Percentiles rank a stretch among this genome's conserved stretches.
These are phyloP conservation scores for Aegilops sharonensis DNA, from an alignment of 176 grass and related monocot species.

Conservation along the genomic window DNA sequence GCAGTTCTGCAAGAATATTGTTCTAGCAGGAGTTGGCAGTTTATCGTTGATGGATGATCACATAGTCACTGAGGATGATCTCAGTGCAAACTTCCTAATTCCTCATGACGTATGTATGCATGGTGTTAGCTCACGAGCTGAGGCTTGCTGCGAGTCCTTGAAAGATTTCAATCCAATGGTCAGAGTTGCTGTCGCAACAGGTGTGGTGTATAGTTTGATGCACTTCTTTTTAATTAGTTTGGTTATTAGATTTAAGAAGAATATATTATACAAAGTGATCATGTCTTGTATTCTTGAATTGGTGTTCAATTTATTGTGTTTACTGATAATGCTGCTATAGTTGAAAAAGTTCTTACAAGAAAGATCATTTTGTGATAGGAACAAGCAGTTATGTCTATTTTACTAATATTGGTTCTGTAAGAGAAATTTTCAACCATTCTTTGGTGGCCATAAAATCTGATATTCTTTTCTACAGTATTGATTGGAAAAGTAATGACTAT, in stretches of 20 bases:
- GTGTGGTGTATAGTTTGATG: constrained; percentile 30
- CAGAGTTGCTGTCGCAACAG: constrained; percentile 57
- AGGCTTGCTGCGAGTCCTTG: constrained; percentile 69
- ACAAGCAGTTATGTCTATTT: background rate
- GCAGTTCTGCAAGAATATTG: constrained; percentile 99
- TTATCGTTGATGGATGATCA: constrained; percentile 90
- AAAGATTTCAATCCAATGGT: constrained; percentile 98
- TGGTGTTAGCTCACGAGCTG: constrained; percentile 58
- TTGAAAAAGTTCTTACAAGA: background rate
- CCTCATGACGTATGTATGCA: constrained; percentile 61
- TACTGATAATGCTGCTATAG: background rate
- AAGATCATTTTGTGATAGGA: constrained; percentile 17
- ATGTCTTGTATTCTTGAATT: background rate
- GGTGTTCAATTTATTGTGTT: background rate
- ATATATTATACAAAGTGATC: background rate
- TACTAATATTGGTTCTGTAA: background rate
- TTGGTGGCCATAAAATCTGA: background rate
- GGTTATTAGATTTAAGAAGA: background rate
- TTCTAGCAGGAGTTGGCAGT: constrained; percentile 94
- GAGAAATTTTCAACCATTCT: background rate
- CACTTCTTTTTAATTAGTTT: constrained; percentile 25
- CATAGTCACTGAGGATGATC: constrained; percentile 56
- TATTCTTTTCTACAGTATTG: background rate
- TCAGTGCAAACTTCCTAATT: constrained; percentile 81
- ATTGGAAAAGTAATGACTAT: background rate